phyloP scores from a whole-genome alignment of 495 filamentous ascomycete genomes.

The Penicillium maclennaniae region DNA sequence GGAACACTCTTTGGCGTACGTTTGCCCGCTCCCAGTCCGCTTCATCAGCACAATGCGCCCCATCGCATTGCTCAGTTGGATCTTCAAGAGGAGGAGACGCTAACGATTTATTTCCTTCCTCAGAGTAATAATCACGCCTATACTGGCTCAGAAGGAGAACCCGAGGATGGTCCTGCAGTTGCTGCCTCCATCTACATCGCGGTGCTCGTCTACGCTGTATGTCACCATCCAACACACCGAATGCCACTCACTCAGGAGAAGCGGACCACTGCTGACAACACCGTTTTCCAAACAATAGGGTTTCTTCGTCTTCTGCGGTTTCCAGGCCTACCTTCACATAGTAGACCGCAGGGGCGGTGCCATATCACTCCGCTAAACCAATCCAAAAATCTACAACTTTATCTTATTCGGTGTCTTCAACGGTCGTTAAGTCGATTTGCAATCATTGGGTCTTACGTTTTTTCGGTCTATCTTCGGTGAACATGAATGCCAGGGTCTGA shows the following conservation, averaged over 20 bases:
- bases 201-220: slow-evolving; percentile 79
- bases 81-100: not conserved
- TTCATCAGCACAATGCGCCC: slow-evolving; percentile 5
- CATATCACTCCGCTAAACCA: slow-evolving; percentile 63
- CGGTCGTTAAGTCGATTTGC: slow-evolving; percentile 18
- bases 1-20: slow-evolving; percentile 70
- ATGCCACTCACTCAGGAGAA: not conserved
- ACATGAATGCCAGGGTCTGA: slow-evolving; percentile 7
- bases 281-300: slow-evolving; percentile 43
- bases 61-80: not conserved
- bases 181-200: slow-evolving; percentile 80
- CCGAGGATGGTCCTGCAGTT: slow-evolving; percentile 68
- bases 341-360: slow-evolving; percentile 74
- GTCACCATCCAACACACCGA: slow-evolving; percentile 24
- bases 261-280: not conserved
- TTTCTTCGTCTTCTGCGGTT: slow-evolving; percentile 85
- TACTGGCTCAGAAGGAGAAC: slow-evolving; percentile 70
- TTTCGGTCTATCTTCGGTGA: slow-evolving; percentile 18
- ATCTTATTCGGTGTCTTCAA: slow-evolving; percentile 16
- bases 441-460: slow-evolving; percentile 17
- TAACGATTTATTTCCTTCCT: slow-evolving; percentile 8
- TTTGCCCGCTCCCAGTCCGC: not conserved
- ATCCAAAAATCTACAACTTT: slow-evolving; percentile 9
- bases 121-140: slow-evolving; percentile 72
- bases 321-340: slow-evolving; percentile 76